Base-by-base conservation (phyloP, 768 basidiomycete species). In the Saitozyma podzolica region DNA sequence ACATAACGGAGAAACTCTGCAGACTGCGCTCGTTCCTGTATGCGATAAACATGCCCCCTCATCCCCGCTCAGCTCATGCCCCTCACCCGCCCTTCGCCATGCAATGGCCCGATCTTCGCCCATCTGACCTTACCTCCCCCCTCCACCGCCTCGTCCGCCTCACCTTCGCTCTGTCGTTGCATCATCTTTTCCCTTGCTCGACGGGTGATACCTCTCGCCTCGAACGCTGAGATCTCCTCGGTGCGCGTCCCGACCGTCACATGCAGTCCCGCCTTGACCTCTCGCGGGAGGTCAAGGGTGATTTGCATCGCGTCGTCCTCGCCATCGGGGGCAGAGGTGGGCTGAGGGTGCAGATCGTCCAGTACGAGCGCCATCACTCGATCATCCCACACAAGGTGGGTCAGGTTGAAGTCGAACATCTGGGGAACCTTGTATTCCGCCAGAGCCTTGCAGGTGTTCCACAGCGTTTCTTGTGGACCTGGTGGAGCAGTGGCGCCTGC, bases 191-290 rank as follows among this genome's bases (percentile, higher is more conserved):
- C 64, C 45, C 64, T 51, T 3, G 61, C 61, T 8, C 45, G 58
- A 45, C 55, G 58, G 39, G 68, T 60, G 14, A 75, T 8, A 37
- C 60, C 80, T 78, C 82, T 87, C 14, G 87, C 91, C 80, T 94
- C 91, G 20, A 89, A 84, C 2, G 91, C 83, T 0, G 72, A 61
- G 3, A 93, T 81, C 8, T 80, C 80, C 10, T 76, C 75, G 48
- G 83, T 73, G 54, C 74, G 70, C 14, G 91, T 94, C 8, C 91
- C 96, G 6, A 97, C 87, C 0, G 96, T 98, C 59, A 98, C 84
- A 74, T 98, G 96, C 70, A 94, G 78, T 61, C 84, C 63, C 7
- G 80, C 69, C 58, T 81, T 81, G 10, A 88, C 67, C 11, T 84
- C 82, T 6, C 81, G 75, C 0, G 84, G 81, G 14, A 91, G 80